Percentiles rank a stretch among this genome's conserved stretches.
Evolutionary conservation across 129 eudicot genomes (phyloP).

Genomic region (Artemisia tridentata): DNA sequence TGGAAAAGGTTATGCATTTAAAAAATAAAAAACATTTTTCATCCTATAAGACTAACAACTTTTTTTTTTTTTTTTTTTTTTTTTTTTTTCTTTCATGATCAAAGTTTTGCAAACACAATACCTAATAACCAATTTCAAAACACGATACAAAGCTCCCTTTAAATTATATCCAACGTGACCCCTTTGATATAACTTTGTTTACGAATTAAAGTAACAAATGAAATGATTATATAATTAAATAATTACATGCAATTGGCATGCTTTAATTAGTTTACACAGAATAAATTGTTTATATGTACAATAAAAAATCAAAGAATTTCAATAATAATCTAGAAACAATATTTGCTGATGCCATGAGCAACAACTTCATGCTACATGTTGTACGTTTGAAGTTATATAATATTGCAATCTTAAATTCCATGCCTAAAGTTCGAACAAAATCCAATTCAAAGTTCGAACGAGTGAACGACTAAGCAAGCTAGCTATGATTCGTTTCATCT

Average conservation of each 20-base stretch:
- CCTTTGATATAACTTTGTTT: too few species aligned
- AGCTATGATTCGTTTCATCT: conserved; percentile 39
- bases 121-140: too few species aligned
- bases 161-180: too few species aligned
- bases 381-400: neutral
- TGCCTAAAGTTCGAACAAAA: conserved; percentile 20
- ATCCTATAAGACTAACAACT: too few species aligned
- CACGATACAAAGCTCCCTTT: too few species aligned
- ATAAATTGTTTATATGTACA: conserved; percentile 19
- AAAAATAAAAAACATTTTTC: too few species aligned
- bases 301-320: conserved; percentile 33
- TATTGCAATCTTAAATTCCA: conserved; percentile 1
- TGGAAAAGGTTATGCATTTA: too few species aligned
- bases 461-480: neutral
- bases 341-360: conserved; percentile 19
- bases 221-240: neutral
- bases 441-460: conserved; percentile 10
- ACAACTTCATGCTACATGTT: neutral
- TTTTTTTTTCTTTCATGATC: too few species aligned
- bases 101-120: too few species aligned
- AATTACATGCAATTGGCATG: neutral
- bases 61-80: too few species aligned
- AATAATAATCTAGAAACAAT: conserved; percentile 15
- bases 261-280: conserved; percentile 4
- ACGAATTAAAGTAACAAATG: neutral